A percentile compares a stretch with the other conserved stretches of the same genome.
Conservation (phyloP, 2,329 filamentous ascomycete species). For the Neoarthrinium moseri region DNA sequence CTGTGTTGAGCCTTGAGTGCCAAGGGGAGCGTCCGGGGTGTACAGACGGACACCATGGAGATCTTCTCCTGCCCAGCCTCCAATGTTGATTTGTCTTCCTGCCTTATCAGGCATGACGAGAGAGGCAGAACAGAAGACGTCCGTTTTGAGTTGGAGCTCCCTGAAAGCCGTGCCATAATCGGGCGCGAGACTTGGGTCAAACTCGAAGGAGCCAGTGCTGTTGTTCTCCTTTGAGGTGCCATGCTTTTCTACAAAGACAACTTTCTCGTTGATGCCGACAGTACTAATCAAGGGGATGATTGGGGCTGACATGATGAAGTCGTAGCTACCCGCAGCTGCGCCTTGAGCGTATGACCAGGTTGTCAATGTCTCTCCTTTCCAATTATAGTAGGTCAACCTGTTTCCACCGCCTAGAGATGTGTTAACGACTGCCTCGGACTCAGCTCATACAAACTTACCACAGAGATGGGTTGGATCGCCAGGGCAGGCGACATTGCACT, state of each 20-base stretch:
- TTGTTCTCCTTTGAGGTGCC: conserved; percentile 55
- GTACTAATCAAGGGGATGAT: conserved; percentile 55
- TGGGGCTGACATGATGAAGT: conserved; percentile 51
- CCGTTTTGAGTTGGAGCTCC: conserved; percentile 53
- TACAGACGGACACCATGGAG: conserved; percentile 55
- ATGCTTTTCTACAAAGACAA: conserved; percentile 54
- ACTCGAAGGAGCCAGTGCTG: conserved; percentile 57
- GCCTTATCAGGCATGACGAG: conserved; percentile 56
- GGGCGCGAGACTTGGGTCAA: conserved; percentile 46
- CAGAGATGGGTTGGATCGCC: conserved; percentile 35
- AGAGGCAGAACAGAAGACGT: conserved; percentile 59
- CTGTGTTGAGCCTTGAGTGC: conserved; percentile 46
- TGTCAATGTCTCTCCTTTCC: conserved; percentile 43
- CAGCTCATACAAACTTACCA: conserved; percentile 17
- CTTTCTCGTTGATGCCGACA: conserved; percentile 50
- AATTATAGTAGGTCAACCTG: conserved; percentile 48
- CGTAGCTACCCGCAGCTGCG: conserved; percentile 48
- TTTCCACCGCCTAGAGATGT: conserved; percentile 30
- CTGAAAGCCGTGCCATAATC: conserved; percentile 50
- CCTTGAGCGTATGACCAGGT: conserved; percentile 48
- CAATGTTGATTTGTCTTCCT: conserved; percentile 58
- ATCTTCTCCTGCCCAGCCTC: conserved; percentile 55
- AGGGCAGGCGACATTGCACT: conserved; percentile 36
- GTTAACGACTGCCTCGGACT: not conserved
- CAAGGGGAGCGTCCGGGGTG: conserved; percentile 51